Base-by-base conservation (phyloP, 331 rosid species). In the Pyrus hybrid region DNA sequence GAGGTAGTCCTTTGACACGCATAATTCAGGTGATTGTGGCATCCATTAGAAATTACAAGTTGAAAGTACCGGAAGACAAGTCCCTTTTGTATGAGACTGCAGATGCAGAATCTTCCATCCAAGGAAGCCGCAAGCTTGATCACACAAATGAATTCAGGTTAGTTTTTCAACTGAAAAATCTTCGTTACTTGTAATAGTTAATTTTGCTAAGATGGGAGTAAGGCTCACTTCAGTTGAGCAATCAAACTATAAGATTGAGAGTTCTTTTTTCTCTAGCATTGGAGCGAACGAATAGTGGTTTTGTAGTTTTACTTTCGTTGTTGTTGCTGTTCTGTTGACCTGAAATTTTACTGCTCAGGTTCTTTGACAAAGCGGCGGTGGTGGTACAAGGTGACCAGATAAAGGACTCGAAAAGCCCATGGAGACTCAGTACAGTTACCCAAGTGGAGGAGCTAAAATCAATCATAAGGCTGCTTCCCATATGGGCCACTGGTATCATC, bases 401-500 rank as follows among this genome's bases (percentile, higher is more conserved):
- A 37, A 16, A 82, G 72, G 79, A 70, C 62, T 61, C 78, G 1
- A 75, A 51, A 51, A 41, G 76, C 67, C 80, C 86, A 35, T 87
- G 91, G 91, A 76, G 43, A 77, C 88, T 87, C 45, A 75, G 83
- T 71, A 87, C 91, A 25, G 83, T 87, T n/a, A 87, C 91, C 20
- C 91, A 87, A 80, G 88, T 87, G 13, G 91, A 87, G 88, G 91
- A 87, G 82, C 82, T 84, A 21, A 87, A 87, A 75, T 85, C 82
- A 29, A 82, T 87, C 51, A 51, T 87, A 68, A 65, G 87, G 71
- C 74, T 87, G 78, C 91, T 87, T 68, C 88, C 91, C 1, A 77
- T 87, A 14, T 87, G 91, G 88, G 88, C 91, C 37, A 82, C 88
- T 14, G 87, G 88, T 41, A 87, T 87, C 3, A 70, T 75, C 22